Conservation (phyloP, 345 rosid species). For the Cardamine resedifolia region DNA sequence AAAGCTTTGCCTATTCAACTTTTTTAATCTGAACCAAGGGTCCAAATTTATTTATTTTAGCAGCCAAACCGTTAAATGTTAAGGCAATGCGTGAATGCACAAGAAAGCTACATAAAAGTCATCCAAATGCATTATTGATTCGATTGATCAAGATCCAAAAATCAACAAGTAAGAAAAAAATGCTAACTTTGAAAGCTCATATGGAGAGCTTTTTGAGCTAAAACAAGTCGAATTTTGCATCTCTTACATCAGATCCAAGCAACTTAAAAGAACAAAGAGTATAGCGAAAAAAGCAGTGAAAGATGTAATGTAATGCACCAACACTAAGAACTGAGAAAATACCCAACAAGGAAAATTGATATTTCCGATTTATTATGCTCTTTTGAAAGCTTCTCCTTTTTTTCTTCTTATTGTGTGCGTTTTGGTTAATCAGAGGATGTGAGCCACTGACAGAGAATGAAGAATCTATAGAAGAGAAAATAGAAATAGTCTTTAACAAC, state of each 20-base stretch:
- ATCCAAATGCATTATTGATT: background rate
- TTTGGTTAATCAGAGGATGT: slow-evolving; percentile 27
- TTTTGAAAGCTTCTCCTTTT: background rate
- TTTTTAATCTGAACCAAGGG: background rate
- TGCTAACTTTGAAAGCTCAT: background rate
- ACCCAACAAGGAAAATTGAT: background rate
- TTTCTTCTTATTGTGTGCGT: slow-evolving; percentile 9
- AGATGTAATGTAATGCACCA: slow-evolving; percentile 40
- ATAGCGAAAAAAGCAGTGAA: slow-evolving; percentile 9
- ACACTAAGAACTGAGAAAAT: slow-evolving; percentile 11
- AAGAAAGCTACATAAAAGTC: background rate
- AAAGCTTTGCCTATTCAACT: background rate
- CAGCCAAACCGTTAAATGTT: too few relatives aligned
- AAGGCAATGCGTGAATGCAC: background rate
- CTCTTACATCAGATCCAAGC: slow-evolving; percentile 41
- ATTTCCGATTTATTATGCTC: background rate
- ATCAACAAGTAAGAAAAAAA: background rate
- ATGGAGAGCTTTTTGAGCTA: background rate
- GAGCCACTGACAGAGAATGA: slow-evolving; percentile 38
- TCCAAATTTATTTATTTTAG: too few relatives aligned
- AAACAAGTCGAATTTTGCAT: background rate
- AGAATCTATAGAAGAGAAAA: slow-evolving; percentile 18
- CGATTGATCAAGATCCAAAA: slow-evolving; percentile 15
- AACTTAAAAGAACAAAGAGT: background rate
- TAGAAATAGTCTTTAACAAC: too few relatives aligned